Conservation (phyloP, 2,329 filamentous ascomycete genomes). For the Colletotrichum ledebouriae region DNA sequence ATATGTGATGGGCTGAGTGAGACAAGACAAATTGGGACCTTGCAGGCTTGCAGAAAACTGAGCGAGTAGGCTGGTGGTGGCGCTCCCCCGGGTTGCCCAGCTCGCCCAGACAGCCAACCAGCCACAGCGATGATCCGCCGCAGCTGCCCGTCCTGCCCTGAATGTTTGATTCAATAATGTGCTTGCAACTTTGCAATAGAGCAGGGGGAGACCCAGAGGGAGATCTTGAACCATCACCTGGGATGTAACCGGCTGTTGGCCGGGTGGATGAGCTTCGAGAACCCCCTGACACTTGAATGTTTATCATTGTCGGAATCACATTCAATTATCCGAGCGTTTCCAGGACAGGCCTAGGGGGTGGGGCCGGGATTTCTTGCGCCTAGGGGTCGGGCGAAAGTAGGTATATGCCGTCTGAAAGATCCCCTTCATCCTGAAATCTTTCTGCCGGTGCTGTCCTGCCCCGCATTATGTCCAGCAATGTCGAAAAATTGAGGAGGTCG, state of each 20-base stretch:
- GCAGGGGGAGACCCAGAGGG: conserved; percentile 11
- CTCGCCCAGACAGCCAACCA: conserved; percentile 16
- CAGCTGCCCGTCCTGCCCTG: conserved; percentile 19
- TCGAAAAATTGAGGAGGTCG: background rate
- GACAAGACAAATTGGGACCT: conserved; percentile 28
- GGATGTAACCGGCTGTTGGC: conserved; percentile 14
- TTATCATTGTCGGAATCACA: conserved; percentile 16
- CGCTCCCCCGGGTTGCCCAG: conserved; percentile 19
- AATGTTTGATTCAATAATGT: conserved; percentile 37
- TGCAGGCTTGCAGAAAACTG: conserved; percentile 39
- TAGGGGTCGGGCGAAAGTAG: background rate
- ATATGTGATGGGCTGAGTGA: conserved; percentile 37
- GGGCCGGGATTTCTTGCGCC: conserved; percentile 9
- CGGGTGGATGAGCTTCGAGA: conserved; percentile 15
- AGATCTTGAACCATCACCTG: conserved; percentile 21
- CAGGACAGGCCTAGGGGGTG: conserved; percentile 12
- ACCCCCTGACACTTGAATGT: conserved; percentile 7
- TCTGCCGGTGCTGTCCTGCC: background rate
- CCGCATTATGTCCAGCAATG: background rate
- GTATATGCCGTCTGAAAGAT: background rate
- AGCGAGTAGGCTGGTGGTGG: conserved; percentile 12
- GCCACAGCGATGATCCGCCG: conserved; percentile 18
- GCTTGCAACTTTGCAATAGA: conserved; percentile 12
- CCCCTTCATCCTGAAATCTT: background rate
- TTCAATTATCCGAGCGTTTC: conserved; percentile 29